A percentile compares a stretch with the other conserved stretches of the same genome.
Conservation (phyloP, 208 protist genomes). For the Zelonia costaricensis region DNA sequence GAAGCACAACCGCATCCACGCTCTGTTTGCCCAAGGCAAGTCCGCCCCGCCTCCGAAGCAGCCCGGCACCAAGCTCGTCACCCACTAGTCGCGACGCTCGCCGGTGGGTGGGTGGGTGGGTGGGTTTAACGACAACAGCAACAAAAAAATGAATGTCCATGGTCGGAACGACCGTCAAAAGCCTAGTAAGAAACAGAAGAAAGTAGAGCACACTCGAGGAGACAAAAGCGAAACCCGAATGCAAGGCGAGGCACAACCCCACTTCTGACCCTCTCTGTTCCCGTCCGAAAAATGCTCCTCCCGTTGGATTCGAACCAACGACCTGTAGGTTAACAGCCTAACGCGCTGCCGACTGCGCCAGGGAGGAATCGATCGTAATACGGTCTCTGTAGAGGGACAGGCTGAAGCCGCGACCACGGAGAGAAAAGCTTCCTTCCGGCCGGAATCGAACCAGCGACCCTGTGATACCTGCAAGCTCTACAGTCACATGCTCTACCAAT, state of each 20-base stretch:
- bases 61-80: conserved; percentile 56
- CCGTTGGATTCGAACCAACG: conserved; percentile 44
- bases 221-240: no score
- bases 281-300: conserved; percentile 29
- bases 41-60: conserved; percentile 15
- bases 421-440: conserved; percentile 54
- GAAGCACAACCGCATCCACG: conserved; percentile 72
- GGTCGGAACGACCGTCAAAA: no score
- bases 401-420: no score
- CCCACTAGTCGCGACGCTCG: conserved; percentile 19
- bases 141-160: no score
- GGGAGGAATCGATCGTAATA: conserved; percentile 10
- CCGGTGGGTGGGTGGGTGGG: not conserved
- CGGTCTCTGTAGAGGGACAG: no score
- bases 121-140: no score
- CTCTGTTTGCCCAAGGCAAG: conserved; percentile 59
- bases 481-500: conserved; percentile 41
- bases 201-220: no score
- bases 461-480: conserved; percentile 64
- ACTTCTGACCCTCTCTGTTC: no score
- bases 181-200: no score
- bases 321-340: conserved; percentile 45
- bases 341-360: conserved; percentile 42
- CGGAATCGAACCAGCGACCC: conserved; percentile 87
- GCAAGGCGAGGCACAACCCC: no score